Conservation (phyloP, 192 early-diverging fungal genomes). For the Backusella westeae region DNA sequence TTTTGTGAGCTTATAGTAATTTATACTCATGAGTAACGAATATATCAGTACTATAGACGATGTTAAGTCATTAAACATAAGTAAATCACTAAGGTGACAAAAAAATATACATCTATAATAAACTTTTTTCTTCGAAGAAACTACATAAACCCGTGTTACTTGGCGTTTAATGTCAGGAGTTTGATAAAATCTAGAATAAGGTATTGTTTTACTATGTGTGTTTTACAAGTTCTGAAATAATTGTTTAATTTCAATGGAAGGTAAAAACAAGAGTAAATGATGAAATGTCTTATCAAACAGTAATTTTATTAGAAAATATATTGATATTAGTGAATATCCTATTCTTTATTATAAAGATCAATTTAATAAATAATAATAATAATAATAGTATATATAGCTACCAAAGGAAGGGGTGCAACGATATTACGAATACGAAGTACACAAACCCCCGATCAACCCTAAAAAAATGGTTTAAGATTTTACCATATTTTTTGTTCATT, state of each 20-base stretch:
- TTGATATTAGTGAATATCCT: background rate
- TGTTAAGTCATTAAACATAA: background rate
- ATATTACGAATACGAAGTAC: background rate
- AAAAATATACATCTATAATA: background rate
- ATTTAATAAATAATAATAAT: background rate
- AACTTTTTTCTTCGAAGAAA: background rate
- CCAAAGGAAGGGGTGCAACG: background rate
- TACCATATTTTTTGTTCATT: background rate
- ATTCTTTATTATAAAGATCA: background rate
- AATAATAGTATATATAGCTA: background rate
- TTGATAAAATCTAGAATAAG: background rate
- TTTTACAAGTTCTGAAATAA: background rate
- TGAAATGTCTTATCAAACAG: background rate
- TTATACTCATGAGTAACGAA: background rate
- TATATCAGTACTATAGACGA: background rate
- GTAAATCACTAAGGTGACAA: background rate
- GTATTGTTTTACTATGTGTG: background rate
- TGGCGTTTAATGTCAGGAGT: background rate
- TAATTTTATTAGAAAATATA: background rate
- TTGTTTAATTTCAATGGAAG: background rate
- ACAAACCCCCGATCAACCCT: background rate
- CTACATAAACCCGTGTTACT: background rate
- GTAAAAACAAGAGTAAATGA: background rate
- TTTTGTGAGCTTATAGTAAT: background rate
- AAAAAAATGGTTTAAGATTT: background rate